Evolutionary conservation across 2,329 filamentous ascomycete genomes (phyloP), one percentile per base, ranked within the genome.

Genomic region (Aureobasidium leucospermi): DNA sequence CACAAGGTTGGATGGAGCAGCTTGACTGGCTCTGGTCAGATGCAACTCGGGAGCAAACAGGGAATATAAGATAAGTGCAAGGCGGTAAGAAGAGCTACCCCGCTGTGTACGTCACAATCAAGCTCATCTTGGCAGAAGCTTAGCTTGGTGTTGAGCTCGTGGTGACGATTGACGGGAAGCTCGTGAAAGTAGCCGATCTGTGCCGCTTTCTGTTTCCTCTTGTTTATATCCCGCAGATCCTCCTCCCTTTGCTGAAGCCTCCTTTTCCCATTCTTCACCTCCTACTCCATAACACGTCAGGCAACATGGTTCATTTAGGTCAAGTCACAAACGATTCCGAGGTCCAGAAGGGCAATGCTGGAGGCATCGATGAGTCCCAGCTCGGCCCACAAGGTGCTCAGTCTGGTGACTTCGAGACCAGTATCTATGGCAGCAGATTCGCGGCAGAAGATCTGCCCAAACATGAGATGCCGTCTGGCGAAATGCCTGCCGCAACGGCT

Each of bases 401-500:
- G 43, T 68, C 71, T 67, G 64, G 82, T 75, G 76, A 79, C 69
- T 87, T 86, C 76, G 88, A 85, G 58, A 86, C 88, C 42, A 91
- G 86, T 64, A 89, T 96, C 68, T 97, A 96, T 71, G 93, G 92
- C 69, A 92, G 88, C 63, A 84, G 81, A 64, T 96, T 90, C 71
- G 93, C 93, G 23, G 82, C 83, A 34, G 78, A 88, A 69, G 90
- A 96, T 68, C 79, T 97, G 43, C 91, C 92, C 31, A 84, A 82
- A 69, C 79, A 88, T 69, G 87, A 91, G 76, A 96, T 97, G 84
- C 91, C 93, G 1, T 90, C 96, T 67, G 69, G 76, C 19, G 89
- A 95, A 75, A 96, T 96, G 92, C 93, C 93, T 46, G 85, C 84
- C 66, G 89, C 96, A 66, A 83, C 96, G 56, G 93, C 93, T n/a